These are phyloP conservation scores for Ceratocystis smalleyi DNA, from an alignment of 2,329 filamentous ascomycete species.

Conservation along the genomic window DNA sequence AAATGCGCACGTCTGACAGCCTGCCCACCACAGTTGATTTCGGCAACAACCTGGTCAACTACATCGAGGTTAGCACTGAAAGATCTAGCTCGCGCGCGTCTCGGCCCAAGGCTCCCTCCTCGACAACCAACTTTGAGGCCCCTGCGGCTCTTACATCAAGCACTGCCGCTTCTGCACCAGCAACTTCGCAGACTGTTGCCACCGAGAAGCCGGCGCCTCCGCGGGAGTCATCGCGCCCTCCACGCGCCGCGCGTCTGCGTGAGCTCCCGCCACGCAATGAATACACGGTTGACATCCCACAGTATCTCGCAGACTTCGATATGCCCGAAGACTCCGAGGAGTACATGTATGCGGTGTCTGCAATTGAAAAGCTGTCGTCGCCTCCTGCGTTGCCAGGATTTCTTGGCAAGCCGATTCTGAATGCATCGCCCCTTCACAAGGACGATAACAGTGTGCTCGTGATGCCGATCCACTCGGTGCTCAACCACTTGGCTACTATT, in stretches of 20 bases:
- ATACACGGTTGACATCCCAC: conserved; percentile 63
- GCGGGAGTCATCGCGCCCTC: conserved; percentile 23
- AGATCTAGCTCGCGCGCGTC: conserved; percentile 42
- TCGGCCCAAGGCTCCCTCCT: conserved; percentile 9
- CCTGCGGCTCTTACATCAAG: conserved; percentile 19
- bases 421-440: conserved; percentile 81
- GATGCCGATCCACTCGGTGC: conserved; percentile 90
- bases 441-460: conserved; percentile 95
- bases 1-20: conserved; percentile 76
- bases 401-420: conserved; percentile 84
- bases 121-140: conserved; percentile 20
- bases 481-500: conserved; percentile 93
- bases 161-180: conserved; percentile 18
- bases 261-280: conserved; percentile 38
- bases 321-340: conserved; percentile 60
- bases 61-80: conserved; percentile 63
- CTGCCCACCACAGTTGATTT: conserved; percentile 94
- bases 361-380: conserved; percentile 63
- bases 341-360: conserved; percentile 59
- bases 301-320: conserved; percentile 76
- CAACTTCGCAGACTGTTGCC: not conserved
- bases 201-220: conserved; percentile 25
- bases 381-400: conserved; percentile 82
- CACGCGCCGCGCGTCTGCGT: conserved; percentile 36
- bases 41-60: conserved; percentile 95